Evolutionary conservation across 306 rosid species (phyloP), one percentile per base, ranked within the genome.

Genomic region (Alnus glutinosa): DNA sequence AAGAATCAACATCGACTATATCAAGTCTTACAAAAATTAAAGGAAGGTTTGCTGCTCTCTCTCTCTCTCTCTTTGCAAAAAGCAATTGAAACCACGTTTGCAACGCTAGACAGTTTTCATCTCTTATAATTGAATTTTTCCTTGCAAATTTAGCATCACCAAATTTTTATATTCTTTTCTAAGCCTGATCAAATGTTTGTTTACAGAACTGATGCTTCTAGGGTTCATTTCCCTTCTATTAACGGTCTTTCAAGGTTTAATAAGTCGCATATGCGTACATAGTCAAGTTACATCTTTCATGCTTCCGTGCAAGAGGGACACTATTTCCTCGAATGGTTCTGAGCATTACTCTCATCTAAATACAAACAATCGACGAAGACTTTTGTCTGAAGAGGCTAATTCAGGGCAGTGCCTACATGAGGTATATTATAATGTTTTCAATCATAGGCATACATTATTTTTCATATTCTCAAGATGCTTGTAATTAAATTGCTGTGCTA

Each of bases 211-310:
- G 85, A 95, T 95, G 97, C 93, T 95, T 78, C 79, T 95, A 74
- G 98, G 98, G 82, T 92, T 95, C 85, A 95, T 95, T 73, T 95
- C 98, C 72, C 92, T 95, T 70, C 87, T 92, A 62, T 82, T 95
- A 80, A 90, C 97, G 5, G 95, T 85, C 75, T 84, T 76, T 72
- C 98, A 95, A 90, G 70, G 73, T 48, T n/a, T 80, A 28, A 84
- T 95, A 86, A 89, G 93, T 75, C 78, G 79, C 23, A 75, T 92
- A 52, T 92, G 98, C 85, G 91, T 95, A 55, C 28, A 23, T 23
- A 23, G 28, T 81, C 92, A 23, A 61, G 84, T 28, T 67, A 85
- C 70, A 74, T 88, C 73, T 54, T 58, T 80, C 84, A 92, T 95
- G 98, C 92, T 92, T 79, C 98, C 98, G 55, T 95, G 98, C 92